Evolutionary conservation across 352 stramenopile genomes (phyloP), one percentile per base, ranked within the genome.

Genomic region (Peronospora destructor): DNA sequence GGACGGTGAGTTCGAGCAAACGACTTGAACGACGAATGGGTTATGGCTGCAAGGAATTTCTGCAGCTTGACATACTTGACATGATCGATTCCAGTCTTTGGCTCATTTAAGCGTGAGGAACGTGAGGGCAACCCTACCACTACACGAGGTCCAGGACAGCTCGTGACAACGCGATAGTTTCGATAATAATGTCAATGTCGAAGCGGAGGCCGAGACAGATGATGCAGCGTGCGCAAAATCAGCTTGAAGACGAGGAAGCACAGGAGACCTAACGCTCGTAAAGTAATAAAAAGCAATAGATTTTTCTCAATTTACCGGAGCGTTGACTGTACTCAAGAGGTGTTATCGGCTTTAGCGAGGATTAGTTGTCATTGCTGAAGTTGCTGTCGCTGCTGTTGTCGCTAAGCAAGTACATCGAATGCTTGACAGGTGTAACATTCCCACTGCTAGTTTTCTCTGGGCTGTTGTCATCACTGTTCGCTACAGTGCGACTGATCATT

Each of bases 11-110:
- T 93, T 91, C 33, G 80, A 77, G 13, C 79, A 93, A 93, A 62
- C 71, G 88, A 34, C n/a, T 54, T 91, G 36, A 91, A 91, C 45
- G 76, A 85, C 56, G 78, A 91, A 49, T 88, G 23, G n/a, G n/a
- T n/a, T n/a, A 76, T 14, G 78, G 83, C 1, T 73, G 73, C 25
- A 80, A 93, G 41, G 80, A 93, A 45, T 91, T 93, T 48, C 54
- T 93, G 21, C n/a, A n/a, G n/a, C n/a, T n/a, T n/a, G n/a, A n/a
- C 80, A 91, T 29, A 60, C 90, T 40, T 62, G 77, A 23, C 71
- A 89, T 45, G 83, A 91, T 47, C 78, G 80, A 26, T 93, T 93
- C 34, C 77, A 91, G 45, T 84, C 79, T 13, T 85, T 71, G 0
- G 80, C 85, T 9, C 82, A 79, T 44, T 8, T 33, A 23, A 30